A percentile compares a stretch with the other conserved stretches of the same genome.
These are phyloP conservation scores for Isatis tinctoria DNA, from an alignment of 345 rosid species.

Conservation along the genomic window DNA sequence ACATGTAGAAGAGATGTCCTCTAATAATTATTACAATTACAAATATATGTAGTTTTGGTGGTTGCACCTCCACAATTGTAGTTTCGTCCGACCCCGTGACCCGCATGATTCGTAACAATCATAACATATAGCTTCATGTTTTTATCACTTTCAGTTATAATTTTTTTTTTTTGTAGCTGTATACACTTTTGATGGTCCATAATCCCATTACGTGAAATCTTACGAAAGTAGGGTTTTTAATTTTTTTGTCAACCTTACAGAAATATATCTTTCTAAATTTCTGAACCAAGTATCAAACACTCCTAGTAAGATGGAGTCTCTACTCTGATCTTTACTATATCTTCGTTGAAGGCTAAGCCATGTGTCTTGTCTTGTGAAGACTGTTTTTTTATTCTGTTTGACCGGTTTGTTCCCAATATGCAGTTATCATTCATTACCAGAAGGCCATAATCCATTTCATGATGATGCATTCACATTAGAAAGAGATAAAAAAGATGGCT, in stretches of 20 bases:
- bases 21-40: background rate
- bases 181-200: too few species aligned
- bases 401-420: background rate
- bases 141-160: background rate
- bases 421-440: background rate
- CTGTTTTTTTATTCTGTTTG: background rate
- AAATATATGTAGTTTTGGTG: constrained; percentile 12
- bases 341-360: too few species aligned
- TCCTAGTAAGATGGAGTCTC: too few species aligned
- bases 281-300: too few species aligned
- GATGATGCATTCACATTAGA: background rate
- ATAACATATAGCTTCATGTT: background rate
- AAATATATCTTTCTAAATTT: too few species aligned
- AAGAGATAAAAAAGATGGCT: background rate
- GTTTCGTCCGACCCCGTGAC: background rate
- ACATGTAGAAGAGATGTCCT: constrained; percentile 23
- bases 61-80: constrained; percentile 24
- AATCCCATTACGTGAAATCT: too few species aligned
- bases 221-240: too few species aligned
- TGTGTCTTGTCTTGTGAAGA: too few species aligned
- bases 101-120: constrained; percentile 13
- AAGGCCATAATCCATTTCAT: background rate
- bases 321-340: too few species aligned
- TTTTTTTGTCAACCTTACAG: too few species aligned
- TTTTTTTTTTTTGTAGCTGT: constrained; percentile 1